phyloP scores from a whole-genome alignment of 257 asterid genomes.

The Forsythia viridissima region DNA sequence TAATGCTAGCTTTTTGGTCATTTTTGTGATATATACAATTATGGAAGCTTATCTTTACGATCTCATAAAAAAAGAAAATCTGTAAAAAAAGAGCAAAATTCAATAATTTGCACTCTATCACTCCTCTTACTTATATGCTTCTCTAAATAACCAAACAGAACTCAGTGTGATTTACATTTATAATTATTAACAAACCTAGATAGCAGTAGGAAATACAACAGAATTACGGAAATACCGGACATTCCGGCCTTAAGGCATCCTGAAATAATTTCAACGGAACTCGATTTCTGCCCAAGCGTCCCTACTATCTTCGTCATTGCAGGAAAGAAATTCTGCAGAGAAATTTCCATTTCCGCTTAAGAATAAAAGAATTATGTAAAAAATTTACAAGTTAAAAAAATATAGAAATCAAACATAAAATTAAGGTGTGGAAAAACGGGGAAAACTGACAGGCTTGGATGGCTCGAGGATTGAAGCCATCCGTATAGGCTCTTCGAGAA shows the following conservation, averaged over 20 bases:
- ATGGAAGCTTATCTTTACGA: not conserved
- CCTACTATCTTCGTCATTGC: constrained; percentile 95
- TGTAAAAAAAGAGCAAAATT: not conserved
- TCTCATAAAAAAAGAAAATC: not conserved
- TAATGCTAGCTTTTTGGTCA: not conserved
- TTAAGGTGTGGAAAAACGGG: not conserved
- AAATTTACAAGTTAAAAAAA: not conserved
- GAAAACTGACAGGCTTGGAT: constrained; percentile 41
- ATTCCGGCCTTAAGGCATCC: constrained; percentile 87
- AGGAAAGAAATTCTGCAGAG: constrained; percentile 68
- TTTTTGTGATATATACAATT: too few species aligned
- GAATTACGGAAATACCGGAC: constrained; percentile 59
- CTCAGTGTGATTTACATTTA: not conserved
- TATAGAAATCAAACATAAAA: not conserved
- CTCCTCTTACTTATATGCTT: not conserved
- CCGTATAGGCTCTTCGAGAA: constrained; percentile 55
- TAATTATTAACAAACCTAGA: not conserved
- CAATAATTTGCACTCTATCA: not conserved
- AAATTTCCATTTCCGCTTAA: constrained; percentile 17
- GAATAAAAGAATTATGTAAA: not conserved
- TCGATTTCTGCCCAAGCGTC: constrained; percentile 80
- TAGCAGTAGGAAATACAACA: not conserved
- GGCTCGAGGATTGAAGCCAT: constrained; percentile 61
- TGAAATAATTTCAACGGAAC: constrained; percentile 73
- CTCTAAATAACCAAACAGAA: not conserved